Evolutionary conservation across 495 filamentous ascomycete genomes (phyloP), one percentile per base, ranked within the genome.

Genomic region (Podospora bellae-mahoneyi): DNA sequence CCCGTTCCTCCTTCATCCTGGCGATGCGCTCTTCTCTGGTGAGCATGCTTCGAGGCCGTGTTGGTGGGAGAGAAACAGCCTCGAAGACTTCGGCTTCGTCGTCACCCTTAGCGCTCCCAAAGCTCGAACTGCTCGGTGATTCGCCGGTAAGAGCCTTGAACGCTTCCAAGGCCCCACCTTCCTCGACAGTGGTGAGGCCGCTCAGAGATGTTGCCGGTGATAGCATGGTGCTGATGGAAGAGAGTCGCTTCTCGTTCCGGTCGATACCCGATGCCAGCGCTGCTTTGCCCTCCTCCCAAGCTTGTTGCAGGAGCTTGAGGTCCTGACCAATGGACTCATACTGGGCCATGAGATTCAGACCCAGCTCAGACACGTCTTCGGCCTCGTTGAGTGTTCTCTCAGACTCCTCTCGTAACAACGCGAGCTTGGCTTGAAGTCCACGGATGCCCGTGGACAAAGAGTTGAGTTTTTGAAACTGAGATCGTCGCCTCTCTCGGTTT

Each of bases 281-380:
- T 4, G 87, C 82, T 73, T 90, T 94, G 7, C 94, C 94, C 32
- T 89, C 82, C 76, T 97, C 93, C 95, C 95, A 99, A 70, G 96
- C 93, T 68, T 93, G 88, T 69, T 94, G 88, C 58, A 99, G 82
- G 56, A 85, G 86, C 74, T 88, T 88, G 44, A 99, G 85, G 75
- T 99, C 95, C 58, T 87, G 83, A 6, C 95, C 95, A 69, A 99
- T 94, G 19, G 93, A 93, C 28, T 99, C 95, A 76, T 98, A 98
- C 74, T 97, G 95, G 30, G 88, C 78, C 79, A 96, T 88, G 28
- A 98, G 86, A 64, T 85, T 88, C 3, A 87, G 81, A 10, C 91
- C 92, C 44, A 96, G 84, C 66, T 93, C 88, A 20, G 86, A 85
- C 3, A 91, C 79, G 70, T 95, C 90, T 58, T 89, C 87, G 6